Conservation (phyloP, 306 rosid genomes). For the Amphicarpaea edgeworthii region DNA sequence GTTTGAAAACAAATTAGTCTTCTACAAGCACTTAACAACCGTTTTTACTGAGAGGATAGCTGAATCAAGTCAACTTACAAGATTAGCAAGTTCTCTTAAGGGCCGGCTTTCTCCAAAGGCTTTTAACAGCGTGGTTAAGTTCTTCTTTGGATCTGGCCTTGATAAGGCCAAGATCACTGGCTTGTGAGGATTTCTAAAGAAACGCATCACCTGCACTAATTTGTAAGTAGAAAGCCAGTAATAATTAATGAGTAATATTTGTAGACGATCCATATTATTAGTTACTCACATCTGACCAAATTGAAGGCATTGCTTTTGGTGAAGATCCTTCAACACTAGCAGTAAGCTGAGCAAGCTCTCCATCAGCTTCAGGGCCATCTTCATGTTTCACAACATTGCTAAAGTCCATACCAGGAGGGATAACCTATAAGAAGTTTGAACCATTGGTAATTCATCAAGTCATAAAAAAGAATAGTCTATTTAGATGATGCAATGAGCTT, state of each 20-base stretch:
- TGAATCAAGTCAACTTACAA: conserved; percentile 62
- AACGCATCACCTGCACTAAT: conserved; percentile 75
- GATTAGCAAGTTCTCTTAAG: conserved; percentile 83
- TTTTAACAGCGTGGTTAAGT: conserved; percentile 82
- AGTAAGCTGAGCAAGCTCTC: conserved; percentile 64
- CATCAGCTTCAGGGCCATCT: conserved; percentile 74
- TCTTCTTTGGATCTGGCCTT: conserved; percentile 94
- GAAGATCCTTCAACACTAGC: conserved; percentile 60
- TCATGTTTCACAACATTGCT: conserved; percentile 81
- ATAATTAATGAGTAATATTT: neutral
- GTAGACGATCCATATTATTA: neutral
- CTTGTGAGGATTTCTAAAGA: conserved; percentile 88
- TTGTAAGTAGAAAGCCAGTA: conserved; percentile 32
- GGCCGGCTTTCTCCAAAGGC: conserved; percentile 92
- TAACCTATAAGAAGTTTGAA: conserved; percentile 62
- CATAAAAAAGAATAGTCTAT: neutral
- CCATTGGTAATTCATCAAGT: neutral
- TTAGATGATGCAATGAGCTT: conserved; percentile 12
- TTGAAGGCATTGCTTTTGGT: conserved; percentile 75
- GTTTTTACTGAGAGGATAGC: neutral
- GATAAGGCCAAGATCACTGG: conserved; percentile 91
- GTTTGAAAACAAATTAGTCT: conserved; percentile 47
- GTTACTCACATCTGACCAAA: conserved; percentile 86
- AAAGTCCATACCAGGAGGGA: conserved; percentile 95
- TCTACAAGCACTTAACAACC: conserved; percentile 4